phyloP scores from a whole-genome alignment of 148 eudicot genomes.

The Persicaria maculosa region DNA sequence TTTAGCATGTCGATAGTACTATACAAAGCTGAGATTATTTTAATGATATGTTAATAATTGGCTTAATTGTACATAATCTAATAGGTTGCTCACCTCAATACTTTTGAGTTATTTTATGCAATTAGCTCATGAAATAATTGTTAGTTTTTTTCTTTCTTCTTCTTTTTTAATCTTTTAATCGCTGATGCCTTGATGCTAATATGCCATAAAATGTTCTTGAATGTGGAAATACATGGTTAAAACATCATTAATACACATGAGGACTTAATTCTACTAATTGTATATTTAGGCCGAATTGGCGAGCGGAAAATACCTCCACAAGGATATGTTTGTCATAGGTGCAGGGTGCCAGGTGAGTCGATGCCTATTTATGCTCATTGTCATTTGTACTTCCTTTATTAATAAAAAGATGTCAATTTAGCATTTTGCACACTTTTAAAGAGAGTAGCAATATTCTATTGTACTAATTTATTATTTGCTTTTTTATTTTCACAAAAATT shows the following conservation, averaged over 20 bases:
- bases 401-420: no score
- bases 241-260: not conserved
- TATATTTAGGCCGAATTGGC: conserved; percentile 49
- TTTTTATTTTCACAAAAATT: no score
- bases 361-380: conserved; percentile 5
- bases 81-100: not conserved
- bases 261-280: conserved; percentile 7
- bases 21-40: not conserved
- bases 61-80: no score
- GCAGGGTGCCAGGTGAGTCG: conserved; percentile 72
- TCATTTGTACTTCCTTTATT: not conserved
- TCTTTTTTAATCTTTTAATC: not conserved
- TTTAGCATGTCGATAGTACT: not conserved
- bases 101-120: conserved; percentile 6
- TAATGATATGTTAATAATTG: no score
- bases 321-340: conserved; percentile 85
- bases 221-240: not conserved
- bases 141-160: not conserved
- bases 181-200: not conserved
- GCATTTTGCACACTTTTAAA: no score
- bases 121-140: not conserved
- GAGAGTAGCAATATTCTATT: no score
- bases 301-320: conserved; percentile 59
- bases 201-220: not conserved
- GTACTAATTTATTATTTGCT: no score